Conservation (phyloP, 495 filamentous ascomycete species). For the Penicillium egyptiacum region DNA sequence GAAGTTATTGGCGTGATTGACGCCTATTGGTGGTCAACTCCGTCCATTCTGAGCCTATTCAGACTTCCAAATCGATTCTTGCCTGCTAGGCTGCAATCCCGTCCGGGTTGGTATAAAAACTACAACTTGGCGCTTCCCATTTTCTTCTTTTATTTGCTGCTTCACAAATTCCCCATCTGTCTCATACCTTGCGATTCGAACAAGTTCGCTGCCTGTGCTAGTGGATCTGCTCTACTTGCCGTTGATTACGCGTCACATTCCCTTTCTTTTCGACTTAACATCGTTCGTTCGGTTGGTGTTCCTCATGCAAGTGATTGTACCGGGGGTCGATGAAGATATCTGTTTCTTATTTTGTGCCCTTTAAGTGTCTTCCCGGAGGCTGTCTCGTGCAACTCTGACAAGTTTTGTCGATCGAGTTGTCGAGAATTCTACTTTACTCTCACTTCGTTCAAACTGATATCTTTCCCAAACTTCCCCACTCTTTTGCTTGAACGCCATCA, state of each 20-base stretch:
- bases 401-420: not conserved
- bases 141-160: not conserved
- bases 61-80: not conserved
- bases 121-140: not conserved
- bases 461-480: not conserved
- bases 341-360: not conserved
- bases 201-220: not conserved
- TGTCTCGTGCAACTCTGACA: not conserved
- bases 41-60: not conserved
- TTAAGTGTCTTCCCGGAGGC: not conserved
- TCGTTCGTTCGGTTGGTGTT: not conserved
- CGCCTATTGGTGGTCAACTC: not conserved
- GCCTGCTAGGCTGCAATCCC: not conserved
- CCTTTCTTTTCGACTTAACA: not conserved
- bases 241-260: not conserved
- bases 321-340: not conserved
- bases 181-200: not conserved
- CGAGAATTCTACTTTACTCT: not conserved
- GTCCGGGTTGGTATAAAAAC: slow-evolving; percentile 1
- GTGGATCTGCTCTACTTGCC: not conserved
- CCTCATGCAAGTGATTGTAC: not conserved
- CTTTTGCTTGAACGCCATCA: not conserved
- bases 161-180: not conserved
- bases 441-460: not conserved
- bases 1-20: slow-evolving; percentile 4